Evolutionary conservation across 2,329 filamentous ascomycete species (phyloP).

Genomic region (Colletotrichum costaricense): DNA sequence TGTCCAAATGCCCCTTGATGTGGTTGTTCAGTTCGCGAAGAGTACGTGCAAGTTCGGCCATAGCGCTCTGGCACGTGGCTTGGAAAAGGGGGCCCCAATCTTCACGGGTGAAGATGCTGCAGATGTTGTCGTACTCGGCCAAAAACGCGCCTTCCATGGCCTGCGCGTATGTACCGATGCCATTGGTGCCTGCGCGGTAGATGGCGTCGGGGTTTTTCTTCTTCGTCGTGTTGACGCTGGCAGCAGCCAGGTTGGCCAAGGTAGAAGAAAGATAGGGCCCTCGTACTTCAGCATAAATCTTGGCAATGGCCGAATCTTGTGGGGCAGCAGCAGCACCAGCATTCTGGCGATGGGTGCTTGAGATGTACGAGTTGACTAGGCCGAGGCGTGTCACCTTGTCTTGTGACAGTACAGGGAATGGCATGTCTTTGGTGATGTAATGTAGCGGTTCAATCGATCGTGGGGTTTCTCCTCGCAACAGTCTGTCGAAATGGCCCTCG

Average conservation of each 20-base stretch:
- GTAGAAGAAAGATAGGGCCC: conserved; percentile 87
- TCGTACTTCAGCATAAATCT: conserved; percentile 86
- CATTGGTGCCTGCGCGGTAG: conserved; percentile 90
- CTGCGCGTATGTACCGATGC: conserved; percentile 88
- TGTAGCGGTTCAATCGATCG: conserved; percentile 88
- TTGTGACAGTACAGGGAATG: conserved; percentile 83
- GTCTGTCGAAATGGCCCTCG: conserved; percentile 84
- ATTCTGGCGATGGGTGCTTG: conserved; percentile 64
- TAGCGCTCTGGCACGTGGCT: conserved; percentile 79
- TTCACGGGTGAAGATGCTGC: conserved; percentile 84
- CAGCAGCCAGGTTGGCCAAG: conserved; percentile 86
- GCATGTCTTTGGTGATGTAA: conserved; percentile 88
- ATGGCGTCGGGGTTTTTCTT: conserved; percentile 85
- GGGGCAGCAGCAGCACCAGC: conserved; percentile 49
- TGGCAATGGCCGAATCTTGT: conserved; percentile 77
- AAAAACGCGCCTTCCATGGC: conserved; percentile 88
- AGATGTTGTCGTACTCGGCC: conserved; percentile 92
- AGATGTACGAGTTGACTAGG: conserved; percentile 83
- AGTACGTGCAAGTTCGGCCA: conserved; percentile 87
- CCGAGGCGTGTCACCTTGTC: conserved; percentile 81
- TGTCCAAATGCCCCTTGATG: conserved; percentile 85
- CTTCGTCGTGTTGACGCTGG: conserved; percentile 85
- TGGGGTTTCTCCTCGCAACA: conserved; percentile 80
- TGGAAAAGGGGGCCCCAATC: conserved; percentile 86
- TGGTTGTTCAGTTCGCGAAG: conserved; percentile 90